Conservation (phyloP, 2,329 filamentous ascomycete species). For the Westerdykella sp. region DNA sequence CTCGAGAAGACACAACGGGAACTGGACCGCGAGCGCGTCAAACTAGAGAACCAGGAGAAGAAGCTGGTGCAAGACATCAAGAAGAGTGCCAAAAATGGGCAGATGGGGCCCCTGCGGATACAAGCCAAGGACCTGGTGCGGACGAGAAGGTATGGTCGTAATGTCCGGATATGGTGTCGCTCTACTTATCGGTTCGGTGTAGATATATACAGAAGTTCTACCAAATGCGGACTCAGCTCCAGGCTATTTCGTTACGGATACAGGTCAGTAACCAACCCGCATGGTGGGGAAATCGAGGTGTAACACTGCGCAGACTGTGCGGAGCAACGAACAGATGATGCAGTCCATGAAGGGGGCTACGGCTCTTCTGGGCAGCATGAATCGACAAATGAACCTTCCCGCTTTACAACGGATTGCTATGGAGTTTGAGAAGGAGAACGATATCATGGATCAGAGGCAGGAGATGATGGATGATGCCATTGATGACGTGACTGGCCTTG, state of each 20-base stretch:
- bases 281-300: conserved; percentile 2
- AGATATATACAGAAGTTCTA: conserved; percentile 98
- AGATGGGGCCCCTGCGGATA: conserved; percentile 98
- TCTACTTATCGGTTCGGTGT: conserved; percentile 6
- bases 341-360: conserved; percentile 99
- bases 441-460: conserved; percentile 97
- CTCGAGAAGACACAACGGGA: conserved; percentile 97
- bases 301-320: conserved; percentile 64
- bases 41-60: conserved; percentile 98
- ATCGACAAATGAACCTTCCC: conserved; percentile 93
- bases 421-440: conserved; percentile 98
- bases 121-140: conserved; percentile 95
- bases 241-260: conserved; percentile 90
- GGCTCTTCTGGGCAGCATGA: conserved; percentile 90
- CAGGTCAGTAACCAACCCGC: conserved; percentile 55
- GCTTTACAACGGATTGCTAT: conserved; percentile 93
- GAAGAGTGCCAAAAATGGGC: conserved; percentile 94
- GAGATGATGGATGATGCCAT: conserved; percentile 99
- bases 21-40: conserved; percentile 87
- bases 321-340: conserved; percentile 99
- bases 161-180: background rate
- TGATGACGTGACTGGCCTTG: conserved; percentile 88
- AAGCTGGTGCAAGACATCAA: conserved; percentile 94
- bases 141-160: conserved; percentile 61
- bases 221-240: conserved; percentile 92